phyloP scores from a whole-genome alignment of 805 yeast genomes.

The Barnettozyma vustinii region DNA sequence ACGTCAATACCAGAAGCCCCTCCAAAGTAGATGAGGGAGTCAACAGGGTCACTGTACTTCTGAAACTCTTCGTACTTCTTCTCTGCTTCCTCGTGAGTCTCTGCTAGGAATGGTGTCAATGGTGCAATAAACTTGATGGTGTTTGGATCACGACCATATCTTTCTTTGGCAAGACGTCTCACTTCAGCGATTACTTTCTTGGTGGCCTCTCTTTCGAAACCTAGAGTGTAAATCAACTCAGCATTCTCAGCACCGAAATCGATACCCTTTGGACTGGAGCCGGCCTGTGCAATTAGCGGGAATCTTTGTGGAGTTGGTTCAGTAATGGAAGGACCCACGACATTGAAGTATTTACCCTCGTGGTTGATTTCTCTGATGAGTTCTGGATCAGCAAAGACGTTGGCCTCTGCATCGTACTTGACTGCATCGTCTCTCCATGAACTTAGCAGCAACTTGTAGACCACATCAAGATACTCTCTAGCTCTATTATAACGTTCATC shows the following conservation, averaged over 20 bases:
- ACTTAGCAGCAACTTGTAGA: conserved; percentile 33
- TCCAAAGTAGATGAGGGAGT: conserved; percentile 34
- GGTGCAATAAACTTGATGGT: conserved; percentile 36
- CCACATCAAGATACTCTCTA: conserved; percentile 36
- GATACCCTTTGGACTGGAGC: conserved; percentile 34
- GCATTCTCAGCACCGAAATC: conserved; percentile 39
- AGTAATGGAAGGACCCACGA: conserved; percentile 35
- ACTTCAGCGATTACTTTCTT: conserved; percentile 25
- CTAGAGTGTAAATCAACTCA: conserved; percentile 35
- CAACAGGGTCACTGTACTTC: conserved; percentile 33
- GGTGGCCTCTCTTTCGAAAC: conserved; percentile 19
- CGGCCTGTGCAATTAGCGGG: conserved; percentile 39
- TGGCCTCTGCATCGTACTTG: conserved; percentile 16
- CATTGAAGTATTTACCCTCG: conserved; percentile 33
- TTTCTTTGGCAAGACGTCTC: conserved; percentile 27
- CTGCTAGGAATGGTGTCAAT: conserved; percentile 33
- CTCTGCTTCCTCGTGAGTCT: background rate
- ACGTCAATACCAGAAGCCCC: conserved; percentile 43
- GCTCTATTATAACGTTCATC: conserved; percentile 37
- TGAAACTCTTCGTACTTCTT: conserved; percentile 20
- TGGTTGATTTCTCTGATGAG: conserved; percentile 34
- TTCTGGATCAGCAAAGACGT: conserved; percentile 27
- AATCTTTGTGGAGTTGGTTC: conserved; percentile 39
- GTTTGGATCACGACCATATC: conserved; percentile 32
- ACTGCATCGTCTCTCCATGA: conserved; percentile 38